Percentiles rank a stretch among this genome's conserved stretches.
Conservation (phyloP, 2,329 filamentous ascomycete genomes). For the Raffaelea albimanens region DNA sequence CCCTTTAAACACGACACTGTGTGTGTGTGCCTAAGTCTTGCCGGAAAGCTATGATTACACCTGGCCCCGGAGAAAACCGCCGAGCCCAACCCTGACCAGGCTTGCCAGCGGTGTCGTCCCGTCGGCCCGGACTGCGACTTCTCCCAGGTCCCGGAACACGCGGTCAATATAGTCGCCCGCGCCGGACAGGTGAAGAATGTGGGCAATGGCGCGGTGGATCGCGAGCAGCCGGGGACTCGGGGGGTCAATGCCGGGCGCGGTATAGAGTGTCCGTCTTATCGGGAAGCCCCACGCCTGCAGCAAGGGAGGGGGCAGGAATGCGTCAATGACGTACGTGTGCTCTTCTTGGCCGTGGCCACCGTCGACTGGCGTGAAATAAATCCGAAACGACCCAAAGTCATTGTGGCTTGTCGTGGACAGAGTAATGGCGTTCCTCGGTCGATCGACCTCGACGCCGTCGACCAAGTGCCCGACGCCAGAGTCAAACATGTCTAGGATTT, state of each 20-base stretch:
- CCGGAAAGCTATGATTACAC: neutral
- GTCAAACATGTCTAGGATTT: constrained; percentile 5
- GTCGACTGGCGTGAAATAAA: neutral
- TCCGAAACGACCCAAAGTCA: neutral
- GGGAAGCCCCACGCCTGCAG: neutral
- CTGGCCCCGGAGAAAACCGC: neutral
- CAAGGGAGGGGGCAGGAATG: neutral
- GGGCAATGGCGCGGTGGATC: constrained; percentile 4
- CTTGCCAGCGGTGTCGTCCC: neutral
- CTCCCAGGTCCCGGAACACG: neutral
- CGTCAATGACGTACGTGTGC: constrained; percentile 2
- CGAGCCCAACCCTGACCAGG: neutral
- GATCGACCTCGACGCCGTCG: constrained; percentile 1
- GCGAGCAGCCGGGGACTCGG: constrained; percentile 1
- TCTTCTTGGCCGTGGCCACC: too few relatives aligned
- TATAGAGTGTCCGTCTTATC: neutral
- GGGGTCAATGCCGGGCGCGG: neutral
- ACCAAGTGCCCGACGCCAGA: neutral
- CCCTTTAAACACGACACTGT: too few relatives aligned
- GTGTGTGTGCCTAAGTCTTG: too few relatives aligned
- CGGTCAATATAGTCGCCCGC: constrained; percentile 2
- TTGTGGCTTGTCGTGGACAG: neutral
- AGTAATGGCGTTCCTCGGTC: constrained; percentile 2
- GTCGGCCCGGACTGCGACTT: neutral
- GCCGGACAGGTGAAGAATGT: constrained; percentile 1